phyloP scores from a whole-genome alignment of 495 filamentous ascomycete genomes.

The Aspergillus baeticus region DNA sequence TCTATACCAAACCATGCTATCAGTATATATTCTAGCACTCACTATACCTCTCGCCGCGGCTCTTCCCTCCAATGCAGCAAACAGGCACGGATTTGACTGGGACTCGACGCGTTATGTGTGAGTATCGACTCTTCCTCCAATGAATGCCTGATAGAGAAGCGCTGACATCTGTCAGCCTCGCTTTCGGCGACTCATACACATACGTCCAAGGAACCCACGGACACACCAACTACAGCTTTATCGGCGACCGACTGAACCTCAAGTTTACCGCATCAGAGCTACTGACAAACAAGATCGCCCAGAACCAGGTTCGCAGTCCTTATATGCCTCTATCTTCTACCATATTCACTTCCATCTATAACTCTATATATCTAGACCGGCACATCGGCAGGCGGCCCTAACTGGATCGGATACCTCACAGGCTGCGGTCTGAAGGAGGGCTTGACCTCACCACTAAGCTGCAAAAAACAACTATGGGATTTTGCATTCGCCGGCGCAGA shows the following conservation, averaged over 20 bases:
- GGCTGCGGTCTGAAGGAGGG: conserved; percentile 41
- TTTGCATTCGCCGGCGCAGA: conserved; percentile 56
- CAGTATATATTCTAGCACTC: too few species aligned
- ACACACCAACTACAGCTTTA: conserved; percentile 48
- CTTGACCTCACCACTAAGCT: conserved; percentile 34
- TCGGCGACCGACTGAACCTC: conserved; percentile 41
- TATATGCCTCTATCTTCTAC: too few species aligned
- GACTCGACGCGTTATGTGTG: too few species aligned
- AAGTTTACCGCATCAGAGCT: conserved; percentile 38
- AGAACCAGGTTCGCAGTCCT: conserved; percentile 49
- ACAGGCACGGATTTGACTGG: too few species aligned
- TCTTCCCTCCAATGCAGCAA: too few species aligned
- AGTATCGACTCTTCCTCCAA: too few species aligned
- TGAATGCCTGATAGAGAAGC: too few species aligned
- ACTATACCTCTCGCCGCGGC: too few species aligned
- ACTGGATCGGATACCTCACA: conserved; percentile 51
- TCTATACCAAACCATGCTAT: too few species aligned
- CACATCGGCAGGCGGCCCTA: conserved; percentile 50
- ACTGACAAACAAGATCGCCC: conserved; percentile 46
- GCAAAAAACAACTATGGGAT: conserved; percentile 51
- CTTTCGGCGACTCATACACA: conserved; percentile 58
- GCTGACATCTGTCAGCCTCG: conserved; percentile 27
- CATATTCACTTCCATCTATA: too few species aligned
- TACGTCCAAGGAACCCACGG: conserved; percentile 52
- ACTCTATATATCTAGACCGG: conserved; percentile 24